phyloP scores from a whole-genome alignment of 176 grass and related monocot species.

The sorghum (Sorghum bicolor) region Sorghum_bicolor_NCBIv3 NC_012879.2:56991001-56991500 shows the following conservation, averaged over 20 bases:
- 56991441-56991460: background rate
- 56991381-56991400: conserved; percentile 21
- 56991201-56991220: background rate
- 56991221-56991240: background rate
- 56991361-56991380: background rate
- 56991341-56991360: background rate
- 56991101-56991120: no score
- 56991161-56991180: no score
- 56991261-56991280: background rate
- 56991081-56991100: no score
- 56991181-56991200: background rate
- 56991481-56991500: background rate
- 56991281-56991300: background rate
- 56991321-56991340: background rate
- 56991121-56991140: no score
- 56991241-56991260: background rate
- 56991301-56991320: background rate
- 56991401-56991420: conserved; percentile 2
- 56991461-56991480: conserved; percentile 32
- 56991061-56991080: no score
- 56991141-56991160: no score
- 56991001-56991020: no score
- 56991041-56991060: no score
- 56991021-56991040: no score
- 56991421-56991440: conserved; percentile 29